These are phyloP conservation scores for Scheffersomyces lignosus DNA, from an alignment of 805 yeast genomes.

Conservation along the genomic window DNA sequence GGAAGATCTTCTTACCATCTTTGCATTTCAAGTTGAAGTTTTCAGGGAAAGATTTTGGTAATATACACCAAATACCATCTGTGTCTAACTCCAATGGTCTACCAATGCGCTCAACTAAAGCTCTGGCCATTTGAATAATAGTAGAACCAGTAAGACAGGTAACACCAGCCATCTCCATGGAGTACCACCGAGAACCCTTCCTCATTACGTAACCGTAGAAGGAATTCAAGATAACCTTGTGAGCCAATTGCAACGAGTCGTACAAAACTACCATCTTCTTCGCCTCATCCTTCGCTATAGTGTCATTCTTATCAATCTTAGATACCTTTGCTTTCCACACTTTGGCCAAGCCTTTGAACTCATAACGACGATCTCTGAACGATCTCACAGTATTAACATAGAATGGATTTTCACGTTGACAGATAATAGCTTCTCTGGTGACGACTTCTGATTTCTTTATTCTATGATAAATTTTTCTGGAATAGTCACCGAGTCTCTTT, in stretches of 20 bases:
- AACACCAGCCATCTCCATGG: constrained; percentile 99
- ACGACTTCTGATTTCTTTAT: constrained; percentile 79
- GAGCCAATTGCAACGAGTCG: constrained; percentile 95
- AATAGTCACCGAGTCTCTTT: constrained; percentile 78
- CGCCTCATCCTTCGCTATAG: constrained; percentile 79
- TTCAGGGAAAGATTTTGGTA: constrained; percentile 93
- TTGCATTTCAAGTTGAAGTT: constrained; percentile 68
- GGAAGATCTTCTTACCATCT: constrained; percentile 71
- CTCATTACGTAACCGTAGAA: constrained; percentile 99
- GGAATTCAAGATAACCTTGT: constrained; percentile 92
- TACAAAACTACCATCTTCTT: constrained; percentile 89
- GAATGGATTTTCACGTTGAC: constrained; percentile 97
- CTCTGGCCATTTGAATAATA: constrained; percentile 95
- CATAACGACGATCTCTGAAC: constrained; percentile 94
- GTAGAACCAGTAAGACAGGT: constrained; percentile 98
- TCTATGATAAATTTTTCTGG: constrained; percentile 81
- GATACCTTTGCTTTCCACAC: constrained; percentile 86
- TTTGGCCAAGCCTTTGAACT: constrained; percentile 89
- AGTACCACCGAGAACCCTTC: constrained; percentile 98
- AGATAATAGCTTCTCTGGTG: constrained; percentile 88
- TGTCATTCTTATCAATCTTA: constrained; percentile 51
- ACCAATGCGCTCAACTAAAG: constrained; percentile 88
- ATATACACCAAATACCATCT: constrained; percentile 99
- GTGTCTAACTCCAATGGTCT: constrained; percentile 96
- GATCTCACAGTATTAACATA: constrained; percentile 92